Evolutionary conservation across 352 stramenopile genomes (phyloP), one percentile per base, ranked within the genome.

Genomic region (Globisporangium irregulare): DNA sequence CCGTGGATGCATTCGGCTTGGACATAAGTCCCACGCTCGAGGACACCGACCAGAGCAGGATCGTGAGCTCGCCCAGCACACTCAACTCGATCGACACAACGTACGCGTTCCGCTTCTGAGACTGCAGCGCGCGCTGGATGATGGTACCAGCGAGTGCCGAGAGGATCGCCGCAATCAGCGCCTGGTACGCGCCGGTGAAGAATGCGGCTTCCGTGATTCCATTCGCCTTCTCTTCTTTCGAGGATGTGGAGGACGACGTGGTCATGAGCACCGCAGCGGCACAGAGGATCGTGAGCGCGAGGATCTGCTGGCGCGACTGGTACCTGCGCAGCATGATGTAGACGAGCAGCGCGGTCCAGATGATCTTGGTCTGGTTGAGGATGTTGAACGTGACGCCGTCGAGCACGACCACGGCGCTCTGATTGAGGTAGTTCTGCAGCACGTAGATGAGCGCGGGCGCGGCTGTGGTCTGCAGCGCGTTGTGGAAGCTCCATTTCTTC

Each of bases 311-410:
- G 9, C 69, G 73, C 7, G 84, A 92, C 67, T 94, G 87, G 41
- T 86, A 81, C n/a, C 71, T 77, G 12, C 85, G 81, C 48, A 95
- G 74, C 67, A 94, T 78, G 60, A 91, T 60, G 71, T 95, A 95
- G 54, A 94, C 87, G 51, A 94, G 73, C 69, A 91, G 67, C 48
- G 87, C 84, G 22, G 87, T 94, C 83, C 84, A 93, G 67, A 95
- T 93, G 76, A 95, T 94, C 76, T 95, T 95, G 72, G 87, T 95
- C 74, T 94, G 87, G 69, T 95, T 94, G 36, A 95, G 73, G 36
- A 95, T 82, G 72, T 94, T 95, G 73, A 93, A 94, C 22, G 84
- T 92, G 25, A 94, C 82, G 43, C 84, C 84, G 73, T 95, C 86
- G 41, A 93, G 79, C 55, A 84, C 71, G 69, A 93, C 78, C 20